Base-by-base conservation (phyloP, 495 filamentous ascomycete species). In the Halenospora varia region DNA sequence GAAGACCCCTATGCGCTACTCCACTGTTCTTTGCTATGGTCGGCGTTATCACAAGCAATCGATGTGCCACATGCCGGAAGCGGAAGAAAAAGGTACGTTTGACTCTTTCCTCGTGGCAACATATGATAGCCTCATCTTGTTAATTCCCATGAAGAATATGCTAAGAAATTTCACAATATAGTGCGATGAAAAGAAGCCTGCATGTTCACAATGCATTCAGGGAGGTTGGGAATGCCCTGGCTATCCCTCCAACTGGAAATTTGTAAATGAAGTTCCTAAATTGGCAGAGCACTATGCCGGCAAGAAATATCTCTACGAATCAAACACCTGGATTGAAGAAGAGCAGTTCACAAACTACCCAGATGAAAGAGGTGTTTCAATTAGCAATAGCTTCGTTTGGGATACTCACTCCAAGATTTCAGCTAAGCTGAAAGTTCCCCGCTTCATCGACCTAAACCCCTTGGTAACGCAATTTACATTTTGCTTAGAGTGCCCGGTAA, bases 31-130 rank as follows among this genome's bases (percentile, higher is more conserved):
- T 9, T 40, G 9, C 35, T 40, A 82, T 82, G 79, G 77, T 77
- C 0, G 78, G 79, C 6, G 77, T 81, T 13, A 75, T 75, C 10
- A 71, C 73, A 3, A 71, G 75, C 25, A 70, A 71, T 56, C 76
- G 72, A 22, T 82, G 79, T 55, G 73, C 79, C 25, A 72, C 63
- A 6, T 82, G 77, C 61, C 75, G 77, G 25, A 72, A 74, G 49
- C 73, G 74, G 53, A 82, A 79, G 70, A 81, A 82, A 65, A 80
- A 80, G 72, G 78, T 80, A 63, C 22, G 53, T 26, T 24, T 45
- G 18, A 17, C 18, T 17, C 42, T 15, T 45, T 45, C 42, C 6
- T 17, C 18, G 35, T 15, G 15, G 8, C 9, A 8, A 9, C 35
- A 8, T 15, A 8, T 40, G 8, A 15, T 9, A 15, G 8, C 42